These are phyloP conservation scores for Chloromonas sp. DNA, from an alignment of 163 green algal genomes.

Conservation along the genomic window DNA sequence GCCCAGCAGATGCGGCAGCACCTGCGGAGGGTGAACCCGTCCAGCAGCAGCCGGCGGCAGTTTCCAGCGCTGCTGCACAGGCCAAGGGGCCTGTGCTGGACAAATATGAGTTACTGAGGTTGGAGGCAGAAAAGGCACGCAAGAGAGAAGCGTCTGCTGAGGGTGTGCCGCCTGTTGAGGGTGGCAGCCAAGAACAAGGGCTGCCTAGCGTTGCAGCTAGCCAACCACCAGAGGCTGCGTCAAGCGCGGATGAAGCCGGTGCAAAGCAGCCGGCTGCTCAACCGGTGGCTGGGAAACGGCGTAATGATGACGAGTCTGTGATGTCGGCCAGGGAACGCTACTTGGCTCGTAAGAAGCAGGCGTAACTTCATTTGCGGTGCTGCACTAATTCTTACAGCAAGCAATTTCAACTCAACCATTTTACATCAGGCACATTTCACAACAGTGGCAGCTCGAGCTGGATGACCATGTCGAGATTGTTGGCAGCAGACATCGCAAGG, in stretches of 20 bases:
- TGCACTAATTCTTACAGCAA: too few species aligned
- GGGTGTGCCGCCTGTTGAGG: slow-evolving; percentile 2
- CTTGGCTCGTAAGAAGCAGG: slow-evolving; percentile 58
- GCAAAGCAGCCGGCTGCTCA: background rate
- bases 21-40: background rate
- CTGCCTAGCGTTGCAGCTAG: background rate
- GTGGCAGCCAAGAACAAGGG: slow-evolving; percentile 1
- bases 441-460: too few species aligned
- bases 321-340: slow-evolving; percentile 65
- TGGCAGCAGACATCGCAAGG: too few species aligned
- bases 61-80: background rate
- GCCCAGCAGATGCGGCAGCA: background rate
- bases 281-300: slow-evolving; percentile 29
- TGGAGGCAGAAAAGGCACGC: slow-evolving; percentile 23
- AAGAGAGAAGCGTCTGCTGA: background rate
- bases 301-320: slow-evolving; percentile 54
- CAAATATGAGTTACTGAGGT: slow-evolving; percentile 20
- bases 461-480: too few species aligned
- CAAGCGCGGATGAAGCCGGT: background rate
- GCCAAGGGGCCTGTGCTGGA: slow-evolving; percentile 20
- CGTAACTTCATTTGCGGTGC: background rate
- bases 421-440: too few species aligned
- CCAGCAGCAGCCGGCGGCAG: slow-evolving; percentile 1
- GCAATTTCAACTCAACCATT: too few species aligned
- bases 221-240: too few species aligned